phyloP scores from a whole-genome alignment of 2,329 filamentous ascomycete species.

The Triangularia setosa region DNA sequence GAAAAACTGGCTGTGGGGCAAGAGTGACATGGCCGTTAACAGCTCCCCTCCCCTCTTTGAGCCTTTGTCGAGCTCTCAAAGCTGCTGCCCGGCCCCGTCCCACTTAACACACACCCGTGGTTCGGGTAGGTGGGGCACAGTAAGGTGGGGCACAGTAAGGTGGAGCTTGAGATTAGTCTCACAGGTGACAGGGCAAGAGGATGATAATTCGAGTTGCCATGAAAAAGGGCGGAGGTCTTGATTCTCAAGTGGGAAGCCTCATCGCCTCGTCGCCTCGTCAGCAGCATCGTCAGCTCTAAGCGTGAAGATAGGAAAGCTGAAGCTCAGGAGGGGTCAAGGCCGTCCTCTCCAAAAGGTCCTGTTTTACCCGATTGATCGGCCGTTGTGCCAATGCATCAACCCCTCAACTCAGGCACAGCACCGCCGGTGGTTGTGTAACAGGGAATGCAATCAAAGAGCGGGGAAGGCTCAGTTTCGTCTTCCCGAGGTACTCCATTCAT shows the following conservation, averaged over 20 bases:
- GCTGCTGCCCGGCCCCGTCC: neutral
- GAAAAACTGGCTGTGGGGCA: neutral
- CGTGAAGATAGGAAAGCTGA: neutral
- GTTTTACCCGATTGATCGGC: neutral
- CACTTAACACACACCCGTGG: neutral
- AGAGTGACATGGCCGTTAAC: neutral
- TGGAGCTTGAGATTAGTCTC: neutral
- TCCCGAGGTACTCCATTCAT: too few relatives aligned
- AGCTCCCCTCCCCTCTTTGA: neutral
- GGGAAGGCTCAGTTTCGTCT: neutral
- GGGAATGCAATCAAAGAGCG: neutral
- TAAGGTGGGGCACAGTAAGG: neutral
- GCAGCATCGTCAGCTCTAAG: neutral
- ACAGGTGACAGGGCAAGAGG: neutral
- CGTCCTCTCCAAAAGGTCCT: neutral
- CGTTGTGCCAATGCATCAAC: neutral
- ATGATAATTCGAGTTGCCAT: too few relatives aligned
- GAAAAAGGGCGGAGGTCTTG: too few relatives aligned
- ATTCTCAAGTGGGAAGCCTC: too few relatives aligned
- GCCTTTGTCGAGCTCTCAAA: neutral
- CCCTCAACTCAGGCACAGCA: neutral
- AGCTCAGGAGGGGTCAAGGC: neutral
- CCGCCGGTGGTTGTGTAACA: neutral
- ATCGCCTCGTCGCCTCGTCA: neutral
- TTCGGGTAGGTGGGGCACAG: neutral